Evolutionary conservation across 1,284 basidiomycete genomes (phyloP).

Genomic region (Pulveroboletus sp.): DNA sequence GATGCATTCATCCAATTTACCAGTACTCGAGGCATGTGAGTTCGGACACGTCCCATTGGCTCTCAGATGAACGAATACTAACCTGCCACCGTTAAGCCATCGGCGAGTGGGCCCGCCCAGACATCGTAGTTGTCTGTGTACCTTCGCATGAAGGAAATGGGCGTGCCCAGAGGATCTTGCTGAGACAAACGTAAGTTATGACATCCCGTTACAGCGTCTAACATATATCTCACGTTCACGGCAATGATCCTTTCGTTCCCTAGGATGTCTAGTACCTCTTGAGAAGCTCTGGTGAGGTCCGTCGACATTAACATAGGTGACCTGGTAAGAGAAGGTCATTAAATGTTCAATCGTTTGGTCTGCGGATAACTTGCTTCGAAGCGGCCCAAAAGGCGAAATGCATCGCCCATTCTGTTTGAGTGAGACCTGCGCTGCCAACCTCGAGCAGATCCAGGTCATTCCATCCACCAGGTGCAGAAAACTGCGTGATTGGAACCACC

Average conservation of each 20-base stretch:
- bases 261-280: slow-evolving; percentile 5
- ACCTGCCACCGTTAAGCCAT: too few species aligned
- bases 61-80: too few species aligned
- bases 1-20: too few species aligned
- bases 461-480: slow-evolving; percentile 46
- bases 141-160: too few species aligned
- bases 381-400: slow-evolving; percentile 50
- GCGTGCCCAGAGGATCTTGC: too few species aligned
- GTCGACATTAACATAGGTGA: slow-evolving; percentile 18
- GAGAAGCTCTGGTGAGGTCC: slow-evolving; percentile 3
- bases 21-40: too few species aligned
- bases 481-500: slow-evolving; percentile 48
- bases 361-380: slow-evolving; percentile 6
- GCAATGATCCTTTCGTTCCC: slow-evolving; percentile 8
- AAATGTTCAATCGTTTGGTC: not conserved
- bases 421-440: slow-evolving; percentile 48
- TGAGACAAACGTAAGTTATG: too few species aligned
- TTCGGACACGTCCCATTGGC: too few species aligned
- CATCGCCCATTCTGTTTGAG: slow-evolving; percentile 45
- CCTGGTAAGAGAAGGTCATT: not conserved
- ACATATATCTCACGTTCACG: not conserved
- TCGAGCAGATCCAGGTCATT: slow-evolving; percentile 53
- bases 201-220: too few species aligned
- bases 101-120: too few species aligned
- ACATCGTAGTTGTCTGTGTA: too few species aligned